Base-by-base conservation (phyloP, 2,329 filamentous ascomycete species). In the Trichophyton verrucosum region DNA sequence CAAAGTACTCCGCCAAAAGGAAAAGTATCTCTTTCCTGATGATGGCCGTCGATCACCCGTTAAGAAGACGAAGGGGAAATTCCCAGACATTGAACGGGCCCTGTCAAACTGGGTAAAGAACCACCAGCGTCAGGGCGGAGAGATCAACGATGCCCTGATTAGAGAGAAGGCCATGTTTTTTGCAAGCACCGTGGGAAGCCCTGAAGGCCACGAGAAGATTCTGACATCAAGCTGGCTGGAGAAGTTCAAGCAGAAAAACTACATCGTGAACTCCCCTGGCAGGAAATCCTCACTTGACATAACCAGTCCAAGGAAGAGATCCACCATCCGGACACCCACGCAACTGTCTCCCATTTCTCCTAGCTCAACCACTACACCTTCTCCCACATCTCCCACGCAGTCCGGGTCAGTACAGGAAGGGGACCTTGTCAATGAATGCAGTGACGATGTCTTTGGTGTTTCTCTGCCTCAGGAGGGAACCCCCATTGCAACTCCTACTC, bases 211-310 rank as follows among this genome's bases (percentile, higher is more conserved):
- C 57, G 74, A 87, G 61, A 88, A 87, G 68, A 82, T 82, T 57
- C 82, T 89, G 65, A 94, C 83, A 66, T 78, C 83, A 33, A 85
- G 80, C 66, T 96, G 92, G 91, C 80, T 97, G 38, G 90, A 96
- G 69, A 95, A 94, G 71, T 97, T 97, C 79, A 96, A 96, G 78
- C 84, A 90, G 71, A 96, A 92, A 76, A 87, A 95, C 71, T 85
- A 81, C 64, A 70, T 86, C 9, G 73, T 78, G 66, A 78, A 80
- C 42, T 75, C 80, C 9, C 80, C 80, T 66, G 77, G 78, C 51
- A 74, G 81, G 53, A 84, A 83, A 69, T 74, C 75, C 33, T 83
- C 81, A 5, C 62, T 70, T 33, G 71, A 71, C 5, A 76, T 75
- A 53, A 82, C 80, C 64, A 78, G 78, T 47, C 47, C 47, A 30